These are phyloP conservation scores for Galerina marginata DNA, from an alignment of 768 basidiomycete species.

Conservation along the genomic window DNA sequence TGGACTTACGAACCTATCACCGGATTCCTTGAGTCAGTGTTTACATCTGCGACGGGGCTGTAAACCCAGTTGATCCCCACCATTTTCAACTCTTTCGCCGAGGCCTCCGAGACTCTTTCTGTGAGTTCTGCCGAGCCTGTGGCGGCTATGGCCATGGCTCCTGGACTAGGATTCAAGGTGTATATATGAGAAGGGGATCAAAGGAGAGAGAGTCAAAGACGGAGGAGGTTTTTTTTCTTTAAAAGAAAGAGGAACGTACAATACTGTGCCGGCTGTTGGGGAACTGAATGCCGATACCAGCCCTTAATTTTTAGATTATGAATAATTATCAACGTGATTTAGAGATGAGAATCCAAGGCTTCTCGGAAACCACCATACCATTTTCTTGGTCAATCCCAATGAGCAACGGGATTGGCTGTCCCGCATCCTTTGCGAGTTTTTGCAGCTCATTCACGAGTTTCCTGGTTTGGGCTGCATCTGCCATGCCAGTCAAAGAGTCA, in stretches of 20 bases:
- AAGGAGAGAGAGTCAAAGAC: neutral
- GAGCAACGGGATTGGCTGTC: constrained; percentile 61
- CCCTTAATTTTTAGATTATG: constrained; percentile 40
- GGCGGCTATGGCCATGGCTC: constrained; percentile 75
- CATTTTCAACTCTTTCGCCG: constrained; percentile 59
- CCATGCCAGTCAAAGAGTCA: neutral
- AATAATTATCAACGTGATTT: neutral
- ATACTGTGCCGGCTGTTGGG: constrained; percentile 64
- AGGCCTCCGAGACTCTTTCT: constrained; percentile 49
- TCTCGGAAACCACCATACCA: constrained; percentile 38
- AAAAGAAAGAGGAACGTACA: constrained; percentile 46
- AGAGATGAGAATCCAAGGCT: neutral
- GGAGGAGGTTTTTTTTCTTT: neutral
- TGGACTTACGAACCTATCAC: constrained; percentile 59
- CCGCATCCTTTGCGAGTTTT: constrained; percentile 56
- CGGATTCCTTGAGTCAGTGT: constrained; percentile 71
- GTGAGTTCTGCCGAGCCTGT: constrained; percentile 52
- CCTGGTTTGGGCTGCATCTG: constrained; percentile 59
- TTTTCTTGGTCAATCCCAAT: constrained; percentile 81
- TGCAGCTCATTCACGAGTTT: constrained; percentile 56
- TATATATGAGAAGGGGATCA: neutral
- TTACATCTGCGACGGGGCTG: constrained; percentile 75
- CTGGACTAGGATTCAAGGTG: constrained; percentile 53
- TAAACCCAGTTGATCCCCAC: constrained; percentile 76
- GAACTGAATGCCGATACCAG: constrained; percentile 73